A percentile compares a stretch with the other conserved stretches of the same genome.
Conservation (phyloP, 495 filamentous ascomycete species). For the Neurospora sp. region DNA sequence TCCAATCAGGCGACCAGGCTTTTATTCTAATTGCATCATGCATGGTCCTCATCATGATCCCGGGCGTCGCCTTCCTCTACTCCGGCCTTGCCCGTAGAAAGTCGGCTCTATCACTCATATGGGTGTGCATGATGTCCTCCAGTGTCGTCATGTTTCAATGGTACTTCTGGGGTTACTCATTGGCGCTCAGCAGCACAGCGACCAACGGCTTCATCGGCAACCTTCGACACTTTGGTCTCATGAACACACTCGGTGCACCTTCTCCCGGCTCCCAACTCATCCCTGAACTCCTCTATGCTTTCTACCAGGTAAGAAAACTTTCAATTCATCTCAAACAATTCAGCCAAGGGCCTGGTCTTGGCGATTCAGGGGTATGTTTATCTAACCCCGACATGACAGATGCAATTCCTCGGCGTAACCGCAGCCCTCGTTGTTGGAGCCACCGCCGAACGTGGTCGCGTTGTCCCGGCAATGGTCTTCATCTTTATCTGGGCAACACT, state of each 20-base stretch:
- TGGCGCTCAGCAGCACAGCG: slow-evolving; percentile 78
- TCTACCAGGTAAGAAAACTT: slow-evolving; percentile 57
- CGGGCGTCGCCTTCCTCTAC: slow-evolving; percentile 96
- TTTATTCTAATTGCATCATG: slow-evolving; percentile 87
- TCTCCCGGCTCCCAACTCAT: slow-evolving; percentile 72
- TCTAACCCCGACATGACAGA: slow-evolving; percentile 37
- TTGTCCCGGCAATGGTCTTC: slow-evolving; percentile 94
- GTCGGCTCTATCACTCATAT: slow-evolving; percentile 89
- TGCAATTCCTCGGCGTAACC: slow-evolving; percentile 93
- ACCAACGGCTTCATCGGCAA: slow-evolving; percentile 79
- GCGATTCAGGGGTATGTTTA: not conserved
- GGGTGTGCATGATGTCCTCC: slow-evolving; percentile 83
- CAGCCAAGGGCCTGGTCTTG: not conserved
- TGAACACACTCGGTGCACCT: slow-evolving; percentile 65
- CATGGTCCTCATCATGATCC: slow-evolving; percentile 95
- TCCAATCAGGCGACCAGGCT: slow-evolving; percentile 49
- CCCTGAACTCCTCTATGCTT: slow-evolving; percentile 81
- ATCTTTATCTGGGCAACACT: slow-evolving; percentile 92
- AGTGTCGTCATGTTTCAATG: slow-evolving; percentile 92
- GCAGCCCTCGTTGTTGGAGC: slow-evolving; percentile 88
- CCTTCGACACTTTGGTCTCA: slow-evolving; percentile 76
- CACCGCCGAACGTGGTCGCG: slow-evolving; percentile 85
- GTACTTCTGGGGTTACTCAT: slow-evolving; percentile 99
- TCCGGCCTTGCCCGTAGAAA: slow-evolving; percentile 95
- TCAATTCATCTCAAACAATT: not conserved